Evolutionary conservation across 371 early-diverging fungal species (phyloP), one percentile per base, ranked within the genome.

Genomic region (Neoconidiobolus thromboides): DNA sequence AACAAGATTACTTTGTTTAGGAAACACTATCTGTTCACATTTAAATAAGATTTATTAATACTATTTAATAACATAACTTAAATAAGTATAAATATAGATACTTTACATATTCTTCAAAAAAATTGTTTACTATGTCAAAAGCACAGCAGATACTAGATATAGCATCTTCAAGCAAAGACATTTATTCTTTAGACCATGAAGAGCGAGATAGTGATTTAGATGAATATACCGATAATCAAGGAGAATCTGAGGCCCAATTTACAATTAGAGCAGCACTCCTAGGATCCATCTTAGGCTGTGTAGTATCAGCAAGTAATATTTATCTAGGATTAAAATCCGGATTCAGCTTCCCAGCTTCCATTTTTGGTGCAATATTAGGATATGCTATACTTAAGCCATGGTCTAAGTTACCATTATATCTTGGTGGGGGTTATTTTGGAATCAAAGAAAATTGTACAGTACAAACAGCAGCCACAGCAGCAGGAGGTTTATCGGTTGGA

Each of bases 401-500:
- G 0, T 74, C 78, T 12, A 64, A 64, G 26, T 61, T 78, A 4
- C 78, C 76, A 9, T 57, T 50, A 6, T 71, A 72, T 60, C 76
- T 76, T 56, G 78, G 79, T 58, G 78, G 76, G 54, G 73, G 78
- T 4, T 69, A 78, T 57, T 83, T 83, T 69, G 83, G 83, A 37
- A 75, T 81, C 39, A 76, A 79, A 61, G 85, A 85, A 63, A 83
- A 85, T 62, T 73, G 77, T 60, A 75, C 82, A 44, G 79, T 77
- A 49, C 83, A 83, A 70, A 72, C 81, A 26, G 80, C 82, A 46
- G 83, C 83, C 4, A 81, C 82, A 0, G 75, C 83, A 37, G 79
- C 85, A 48, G 82, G 83, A 54, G 82, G 81, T 61, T 76, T 85
- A 14, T 75, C 79, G 47, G 75, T 73, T 14, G 78, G 80, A 52